phyloP scores from a whole-genome alignment of 163 green algal species.

The Coccomyxa subellipsoidea region DNA sequence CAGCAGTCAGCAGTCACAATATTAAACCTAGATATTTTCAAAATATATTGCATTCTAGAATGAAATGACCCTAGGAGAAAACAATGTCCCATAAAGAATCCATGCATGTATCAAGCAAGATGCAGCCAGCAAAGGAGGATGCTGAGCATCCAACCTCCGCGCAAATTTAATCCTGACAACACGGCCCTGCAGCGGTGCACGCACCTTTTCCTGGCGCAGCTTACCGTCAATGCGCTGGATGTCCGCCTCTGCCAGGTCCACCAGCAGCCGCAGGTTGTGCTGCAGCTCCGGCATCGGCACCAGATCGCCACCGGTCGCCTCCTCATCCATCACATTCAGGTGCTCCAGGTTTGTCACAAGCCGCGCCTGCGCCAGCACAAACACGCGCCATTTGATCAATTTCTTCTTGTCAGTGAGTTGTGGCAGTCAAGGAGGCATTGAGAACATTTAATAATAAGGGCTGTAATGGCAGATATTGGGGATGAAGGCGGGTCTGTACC shows the following conservation, averaged over 20 bases:
- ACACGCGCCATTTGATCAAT: background rate
- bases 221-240: conserved; percentile 78
- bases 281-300: conserved; percentile 92
- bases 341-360: conserved; percentile 90
- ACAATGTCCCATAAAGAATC: too few relatives aligned
- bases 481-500: background rate
- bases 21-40: too few relatives aligned
- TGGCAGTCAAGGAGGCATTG: background rate
- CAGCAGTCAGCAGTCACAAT: too few relatives aligned
- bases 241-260: conserved; percentile 87
- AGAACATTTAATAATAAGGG: too few relatives aligned
- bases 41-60: too few relatives aligned
- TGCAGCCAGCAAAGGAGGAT: too few relatives aligned
- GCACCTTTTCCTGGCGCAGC: conserved; percentile 68
- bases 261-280: conserved; percentile 97
- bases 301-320: conserved; percentile 25
- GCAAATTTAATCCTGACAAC: too few relatives aligned
- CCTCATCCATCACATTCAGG: conserved; percentile 59
- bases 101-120: too few relatives aligned
- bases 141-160: background rate
- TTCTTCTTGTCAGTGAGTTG: too few relatives aligned
- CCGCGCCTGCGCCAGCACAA: conserved; percentile 43
- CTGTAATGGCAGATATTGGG: too few relatives aligned
- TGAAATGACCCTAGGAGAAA: too few relatives aligned
- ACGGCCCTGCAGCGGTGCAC: background rate